phyloP scores from a whole-genome alignment of 257 asterid species.

The Ilex aquifolium region DNA sequence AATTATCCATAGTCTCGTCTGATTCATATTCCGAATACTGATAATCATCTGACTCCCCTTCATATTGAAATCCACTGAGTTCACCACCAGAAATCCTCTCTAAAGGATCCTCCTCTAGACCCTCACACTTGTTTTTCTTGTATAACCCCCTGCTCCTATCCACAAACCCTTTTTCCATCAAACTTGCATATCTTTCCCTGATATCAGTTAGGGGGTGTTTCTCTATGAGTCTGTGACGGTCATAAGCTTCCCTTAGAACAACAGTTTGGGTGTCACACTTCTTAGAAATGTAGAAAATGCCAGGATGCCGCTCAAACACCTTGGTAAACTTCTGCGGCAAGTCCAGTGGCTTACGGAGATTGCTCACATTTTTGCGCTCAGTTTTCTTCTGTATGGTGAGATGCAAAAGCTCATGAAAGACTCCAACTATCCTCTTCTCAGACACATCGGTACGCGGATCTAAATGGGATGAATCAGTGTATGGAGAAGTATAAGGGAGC shows the following conservation, averaged over 20 bases:
- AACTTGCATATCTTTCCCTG: conserved; percentile 46
- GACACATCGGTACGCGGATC: conserved; percentile 86
- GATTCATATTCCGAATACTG: conserved; percentile 47
- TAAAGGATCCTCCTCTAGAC: conserved; percentile 16
- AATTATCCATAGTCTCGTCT: conserved; percentile 25
- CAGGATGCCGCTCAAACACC: conserved; percentile 85
- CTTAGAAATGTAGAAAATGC: conserved; percentile 73
- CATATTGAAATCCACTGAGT: conserved; percentile 32
- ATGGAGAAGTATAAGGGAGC: conserved; percentile 82
- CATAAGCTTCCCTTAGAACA: conserved; percentile 83
- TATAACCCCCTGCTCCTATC: conserved; percentile 68
- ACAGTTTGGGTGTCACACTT: conserved; percentile 73
- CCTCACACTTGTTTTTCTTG: conserved; percentile 22
- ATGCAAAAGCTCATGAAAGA: conserved; percentile 85
- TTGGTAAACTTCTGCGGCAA: conserved; percentile 89
- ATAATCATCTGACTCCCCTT: conserved; percentile 37
- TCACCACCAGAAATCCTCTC: conserved; percentile 8
- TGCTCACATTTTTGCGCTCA: conserved; percentile 74
- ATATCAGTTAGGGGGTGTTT: conserved; percentile 61
- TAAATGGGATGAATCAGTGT: conserved; percentile 51
- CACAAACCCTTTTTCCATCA: conserved; percentile 69
- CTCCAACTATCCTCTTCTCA: conserved; percentile 18
- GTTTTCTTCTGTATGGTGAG: conserved; percentile 55
- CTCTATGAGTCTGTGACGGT: conserved; percentile 51
- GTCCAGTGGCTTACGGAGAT: conserved; percentile 61